These are phyloP conservation scores for Kuraishia capsulata DNA, from an alignment of 805 yeast genomes.

Conservation along the genomic window DNA sequence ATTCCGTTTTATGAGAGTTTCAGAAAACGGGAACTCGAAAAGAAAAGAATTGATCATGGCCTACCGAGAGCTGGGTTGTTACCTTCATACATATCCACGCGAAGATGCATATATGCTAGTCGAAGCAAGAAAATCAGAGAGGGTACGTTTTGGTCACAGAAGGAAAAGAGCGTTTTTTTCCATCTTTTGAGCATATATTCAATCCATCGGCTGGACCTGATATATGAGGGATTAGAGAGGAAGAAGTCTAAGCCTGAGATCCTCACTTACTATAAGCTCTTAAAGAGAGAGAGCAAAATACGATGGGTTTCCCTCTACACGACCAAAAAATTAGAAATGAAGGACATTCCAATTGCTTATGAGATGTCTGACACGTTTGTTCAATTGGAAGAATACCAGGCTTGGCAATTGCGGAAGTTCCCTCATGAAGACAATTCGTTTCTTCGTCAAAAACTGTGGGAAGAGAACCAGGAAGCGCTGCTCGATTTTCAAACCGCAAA, in stretches of 20 bases:
- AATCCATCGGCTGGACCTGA: constrained; percentile 28
- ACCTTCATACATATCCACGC: constrained; percentile 1
- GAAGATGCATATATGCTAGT: constrained; percentile 8
- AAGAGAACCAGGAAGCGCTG: background rate
- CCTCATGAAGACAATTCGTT: background rate
- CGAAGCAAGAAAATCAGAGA: constrained; percentile 9
- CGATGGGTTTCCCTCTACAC: too few relatives aligned
- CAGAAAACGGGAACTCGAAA: constrained; percentile 7
- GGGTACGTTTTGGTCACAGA: constrained; percentile 34
- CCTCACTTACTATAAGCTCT: constrained; percentile 24
- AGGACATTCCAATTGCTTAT: constrained; percentile 34
- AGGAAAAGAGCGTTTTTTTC: constrained; percentile 46
- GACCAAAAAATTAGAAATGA: constrained; percentile 18
- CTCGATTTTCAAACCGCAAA: background rate
- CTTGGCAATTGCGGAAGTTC: background rate
- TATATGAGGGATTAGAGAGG: constrained; percentile 21
- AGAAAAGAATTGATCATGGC: background rate
- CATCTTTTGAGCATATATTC: constrained; percentile 33
- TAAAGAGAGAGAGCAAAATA: constrained; percentile 16
- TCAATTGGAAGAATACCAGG: constrained; percentile 27
- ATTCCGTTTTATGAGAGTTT: constrained; percentile 10
- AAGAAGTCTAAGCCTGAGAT: constrained; percentile 31
- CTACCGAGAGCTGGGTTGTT: constrained; percentile 3
- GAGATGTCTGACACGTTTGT: constrained; percentile 33
- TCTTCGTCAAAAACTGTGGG: background rate